phyloP scores from a whole-genome alignment of 257 asterid genomes.

The Solanum verrucosum region DNA sequence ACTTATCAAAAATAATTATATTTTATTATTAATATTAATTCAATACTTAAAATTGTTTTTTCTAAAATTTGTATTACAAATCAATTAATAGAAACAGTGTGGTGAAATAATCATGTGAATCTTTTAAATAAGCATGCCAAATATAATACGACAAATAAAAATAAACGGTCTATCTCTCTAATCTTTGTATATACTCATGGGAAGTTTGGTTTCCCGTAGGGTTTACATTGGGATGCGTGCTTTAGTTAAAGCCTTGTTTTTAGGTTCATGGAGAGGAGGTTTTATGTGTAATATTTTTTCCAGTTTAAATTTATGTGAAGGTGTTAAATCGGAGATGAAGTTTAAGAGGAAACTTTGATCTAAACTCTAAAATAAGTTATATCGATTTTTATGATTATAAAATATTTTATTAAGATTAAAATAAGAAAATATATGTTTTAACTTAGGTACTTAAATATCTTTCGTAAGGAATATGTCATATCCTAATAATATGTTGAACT shows the following conservation, averaged over 20 bases:
- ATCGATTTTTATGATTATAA: background rate
- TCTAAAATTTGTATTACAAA: too few relatives aligned
- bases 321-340: background rate
- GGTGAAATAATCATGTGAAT: background rate
- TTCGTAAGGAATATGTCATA: background rate
- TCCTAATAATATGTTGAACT: background rate
- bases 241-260: background rate
- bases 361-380: background rate
- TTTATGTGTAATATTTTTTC: background rate
- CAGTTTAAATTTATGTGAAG: rapidly evolving
- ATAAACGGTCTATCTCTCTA: too few relatives aligned
- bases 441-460: too few relatives aligned
- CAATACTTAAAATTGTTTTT: too few relatives aligned
- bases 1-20: too few relatives aligned
- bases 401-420: too few relatives aligned
- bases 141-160: too few relatives aligned
- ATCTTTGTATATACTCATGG: background rate
- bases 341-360: background rate
- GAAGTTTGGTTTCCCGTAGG: background rate
- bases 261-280: background rate
- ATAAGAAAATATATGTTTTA: too few relatives aligned
- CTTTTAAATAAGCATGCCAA: too few relatives aligned
- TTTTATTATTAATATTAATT: too few relatives aligned
- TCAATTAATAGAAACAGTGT: background rate
- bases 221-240: background rate